Conservation (phyloP, 805 yeast species). For the Metschnikowia similis region DNA sequence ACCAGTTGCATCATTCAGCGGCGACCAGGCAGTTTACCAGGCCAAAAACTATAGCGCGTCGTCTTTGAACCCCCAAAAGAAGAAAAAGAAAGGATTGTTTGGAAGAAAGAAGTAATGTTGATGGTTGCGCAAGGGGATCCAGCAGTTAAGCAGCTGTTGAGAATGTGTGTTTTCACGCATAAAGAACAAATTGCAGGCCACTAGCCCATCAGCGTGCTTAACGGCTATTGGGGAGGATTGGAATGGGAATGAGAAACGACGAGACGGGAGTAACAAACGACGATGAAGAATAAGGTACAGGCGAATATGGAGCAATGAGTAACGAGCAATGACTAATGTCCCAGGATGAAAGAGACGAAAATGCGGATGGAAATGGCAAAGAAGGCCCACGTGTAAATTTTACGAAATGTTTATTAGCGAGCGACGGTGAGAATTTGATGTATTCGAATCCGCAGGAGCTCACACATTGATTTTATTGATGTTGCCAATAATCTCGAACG, state of each 20-base stretch:
- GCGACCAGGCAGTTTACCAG: constrained; percentile 43
- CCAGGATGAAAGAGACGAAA: no score
- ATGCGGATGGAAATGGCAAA: not conserved
- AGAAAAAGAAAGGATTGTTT: constrained; percentile 75
- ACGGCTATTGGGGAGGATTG: no score
- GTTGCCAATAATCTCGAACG: not conserved
- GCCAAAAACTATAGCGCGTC: constrained; percentile 59
- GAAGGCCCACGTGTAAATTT: not conserved
- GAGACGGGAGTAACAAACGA: not conserved
- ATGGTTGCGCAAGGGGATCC: no score
- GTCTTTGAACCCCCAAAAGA: constrained; percentile 38
- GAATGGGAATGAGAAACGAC: not conserved
- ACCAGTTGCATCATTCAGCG: constrained; percentile 35
- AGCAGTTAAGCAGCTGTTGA: no score
- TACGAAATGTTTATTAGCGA: constrained; percentile 1
- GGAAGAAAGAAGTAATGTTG: constrained; percentile 48
- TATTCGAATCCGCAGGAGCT: not conserved
- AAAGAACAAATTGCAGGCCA: no score
- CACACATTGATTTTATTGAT: not conserved
- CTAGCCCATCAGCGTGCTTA: no score
- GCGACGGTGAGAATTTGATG: not conserved
- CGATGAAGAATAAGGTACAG: not conserved
- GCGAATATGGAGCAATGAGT: no score
- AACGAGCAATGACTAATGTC: no score
- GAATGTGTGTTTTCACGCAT: no score